Evolutionary conservation across 257 asterid species (phyloP).

Genomic region (Pogostemon cablin): DNA sequence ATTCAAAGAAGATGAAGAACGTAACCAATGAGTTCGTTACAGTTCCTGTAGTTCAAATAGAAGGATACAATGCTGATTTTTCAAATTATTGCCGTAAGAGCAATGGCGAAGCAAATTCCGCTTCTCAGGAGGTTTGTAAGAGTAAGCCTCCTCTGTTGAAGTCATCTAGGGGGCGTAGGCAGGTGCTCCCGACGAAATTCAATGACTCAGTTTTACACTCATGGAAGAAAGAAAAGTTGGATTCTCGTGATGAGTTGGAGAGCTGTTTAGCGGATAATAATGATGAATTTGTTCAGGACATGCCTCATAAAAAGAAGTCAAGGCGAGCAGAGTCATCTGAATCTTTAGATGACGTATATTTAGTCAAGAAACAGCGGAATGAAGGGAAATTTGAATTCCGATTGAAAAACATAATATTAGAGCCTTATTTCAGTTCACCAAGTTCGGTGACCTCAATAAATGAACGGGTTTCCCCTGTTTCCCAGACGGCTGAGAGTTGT

Average conservation of each 20-base stretch:
- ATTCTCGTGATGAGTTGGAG: slow-evolving; percentile 34
- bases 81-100: slow-evolving; percentile 35
- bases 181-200: slow-evolving; percentile 60
- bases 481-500: slow-evolving; percentile 46
- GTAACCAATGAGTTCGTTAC: slow-evolving; percentile 33
- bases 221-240: slow-evolving; percentile 65
- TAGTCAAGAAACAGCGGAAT: slow-evolving; percentile 45
- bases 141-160: slow-evolving; percentile 61
- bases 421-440: slow-evolving; percentile 49
- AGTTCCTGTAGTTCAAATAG: slow-evolving; percentile 57
- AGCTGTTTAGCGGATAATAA: slow-evolving; percentile 30
- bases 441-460: slow-evolving; percentile 61
- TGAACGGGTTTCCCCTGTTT: slow-evolving; percentile 50
- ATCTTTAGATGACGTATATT: slow-evolving; percentile 34
- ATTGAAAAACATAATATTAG: slow-evolving; percentile 38
- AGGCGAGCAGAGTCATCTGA: slow-evolving; percentile 45
- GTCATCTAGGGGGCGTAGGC: slow-evolving; percentile 81
- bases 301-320: slow-evolving; percentile 40
- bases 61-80: slow-evolving; percentile 41
- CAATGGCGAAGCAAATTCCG: slow-evolving; percentile 37
- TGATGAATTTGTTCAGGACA: slow-evolving; percentile 33
- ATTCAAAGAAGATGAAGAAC: slow-evolving; percentile 36
- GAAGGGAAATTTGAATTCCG: slow-evolving; percentile 38
- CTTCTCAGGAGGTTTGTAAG: slow-evolving; percentile 31
- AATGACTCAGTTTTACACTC: slow-evolving; percentile 65